These are phyloP conservation scores for Diplogelasinospora grovesii DNA, from an alignment of 495 filamentous ascomycete species.

Conservation along the genomic window DNA sequence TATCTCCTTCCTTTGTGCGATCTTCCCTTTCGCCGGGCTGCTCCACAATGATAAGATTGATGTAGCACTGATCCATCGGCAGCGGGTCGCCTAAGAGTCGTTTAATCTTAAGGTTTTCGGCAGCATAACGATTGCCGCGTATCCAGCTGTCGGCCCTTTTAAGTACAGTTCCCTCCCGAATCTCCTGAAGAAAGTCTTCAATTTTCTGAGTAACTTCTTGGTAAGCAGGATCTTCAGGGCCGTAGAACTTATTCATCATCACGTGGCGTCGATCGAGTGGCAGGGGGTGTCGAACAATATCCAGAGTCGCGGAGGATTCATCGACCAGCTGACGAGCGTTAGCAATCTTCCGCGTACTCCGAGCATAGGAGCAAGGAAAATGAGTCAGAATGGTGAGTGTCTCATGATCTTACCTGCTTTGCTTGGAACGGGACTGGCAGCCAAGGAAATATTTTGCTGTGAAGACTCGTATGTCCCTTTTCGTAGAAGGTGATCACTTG, in stretches of 20 bases:
- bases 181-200: slow-evolving; percentile 11
- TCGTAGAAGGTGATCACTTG: slow-evolving; percentile 12
- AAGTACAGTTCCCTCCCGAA: slow-evolving; percentile 16
- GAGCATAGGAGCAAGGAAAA: too few species aligned
- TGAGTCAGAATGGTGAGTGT: neutral
- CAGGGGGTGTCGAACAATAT: slow-evolving; percentile 14
- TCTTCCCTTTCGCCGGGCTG: slow-evolving; percentile 1
- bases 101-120: slow-evolving; percentile 24
- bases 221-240: slow-evolving; percentile 13
- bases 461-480: slow-evolving; percentile 10
- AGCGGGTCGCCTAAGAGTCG: slow-evolving; percentile 28
- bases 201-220: slow-evolving; percentile 13
- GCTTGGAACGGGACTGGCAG: slow-evolving; percentile 7
- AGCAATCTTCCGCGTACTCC: too few species aligned
- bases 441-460: slow-evolving; percentile 15
- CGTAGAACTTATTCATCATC: slow-evolving; percentile 22
- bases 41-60: slow-evolving; percentile 26
- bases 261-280: slow-evolving; percentile 19
- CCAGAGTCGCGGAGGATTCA: slow-evolving; percentile 13
- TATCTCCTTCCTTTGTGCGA: slow-evolving; percentile 4
- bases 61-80: slow-evolving; percentile 31
- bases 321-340: slow-evolving; percentile 18
- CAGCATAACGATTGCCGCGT: slow-evolving; percentile 12
- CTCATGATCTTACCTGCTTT: slow-evolving; percentile 11
- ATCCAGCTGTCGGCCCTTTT: slow-evolving; percentile 21